A percentile compares a stretch with the other conserved stretches of the same genome.
Evolutionary conservation across 2,329 filamentous ascomycete genomes (phyloP).

Genomic region (Cladophialophora exuberans): DNA sequence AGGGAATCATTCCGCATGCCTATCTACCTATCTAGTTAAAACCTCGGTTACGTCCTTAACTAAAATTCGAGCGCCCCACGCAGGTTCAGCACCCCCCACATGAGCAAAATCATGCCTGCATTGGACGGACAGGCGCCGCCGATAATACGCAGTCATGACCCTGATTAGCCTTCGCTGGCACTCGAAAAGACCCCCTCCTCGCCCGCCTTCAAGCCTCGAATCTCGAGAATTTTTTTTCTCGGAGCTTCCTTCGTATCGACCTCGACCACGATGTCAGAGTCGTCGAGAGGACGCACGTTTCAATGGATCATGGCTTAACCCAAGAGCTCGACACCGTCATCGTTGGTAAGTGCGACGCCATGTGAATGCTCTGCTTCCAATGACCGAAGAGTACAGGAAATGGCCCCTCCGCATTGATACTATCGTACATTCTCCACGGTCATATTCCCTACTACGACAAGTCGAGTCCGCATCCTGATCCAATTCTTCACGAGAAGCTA

Average conservation of each 20-base stretch:
- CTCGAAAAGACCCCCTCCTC: slow-evolving; percentile 6
- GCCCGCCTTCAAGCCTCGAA: neutral
- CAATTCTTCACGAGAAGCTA: slow-evolving; percentile 60
- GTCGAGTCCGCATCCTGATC: slow-evolving; percentile 57
- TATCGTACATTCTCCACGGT: slow-evolving; percentile 66
- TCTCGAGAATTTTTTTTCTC: neutral
- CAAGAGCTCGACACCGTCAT: slow-evolving; percentile 38
- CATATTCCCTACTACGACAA: slow-evolving; percentile 61
- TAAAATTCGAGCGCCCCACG: neutral
- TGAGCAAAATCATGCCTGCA: neutral
- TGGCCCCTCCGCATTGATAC: slow-evolving; percentile 63
- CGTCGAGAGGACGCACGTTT: slow-evolving; percentile 17
- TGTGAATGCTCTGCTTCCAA: neutral
- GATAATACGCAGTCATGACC: neutral
- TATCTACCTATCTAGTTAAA: neutral
- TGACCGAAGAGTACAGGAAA: slow-evolving; percentile 50
- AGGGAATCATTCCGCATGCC: too few relatives aligned
- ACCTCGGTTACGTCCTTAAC: neutral
- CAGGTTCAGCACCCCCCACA: neutral
- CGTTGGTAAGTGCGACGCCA: slow-evolving; percentile 34
- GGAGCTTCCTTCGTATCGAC: neutral
- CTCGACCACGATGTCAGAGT: slow-evolving; percentile 19
- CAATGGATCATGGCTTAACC: slow-evolving; percentile 31
- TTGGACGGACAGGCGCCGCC: neutral
- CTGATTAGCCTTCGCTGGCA: too few relatives aligned